phyloP scores from a whole-genome alignment of 2,329 filamentous ascomycete species.

The Ophiostoma novo-ulmi region DNA sequence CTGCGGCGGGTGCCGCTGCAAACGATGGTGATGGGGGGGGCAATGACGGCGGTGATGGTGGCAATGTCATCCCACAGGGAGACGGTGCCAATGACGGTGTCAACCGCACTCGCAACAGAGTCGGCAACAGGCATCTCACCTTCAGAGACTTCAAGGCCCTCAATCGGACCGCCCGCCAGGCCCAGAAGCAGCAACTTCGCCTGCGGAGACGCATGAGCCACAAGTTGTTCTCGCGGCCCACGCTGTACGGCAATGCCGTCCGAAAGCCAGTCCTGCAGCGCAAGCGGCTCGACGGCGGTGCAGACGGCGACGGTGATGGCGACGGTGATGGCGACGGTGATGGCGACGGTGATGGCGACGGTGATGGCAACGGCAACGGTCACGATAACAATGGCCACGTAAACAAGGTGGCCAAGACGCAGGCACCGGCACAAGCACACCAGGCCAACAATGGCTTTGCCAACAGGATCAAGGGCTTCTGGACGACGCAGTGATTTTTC shows the following conservation, averaged over 20 bases:
- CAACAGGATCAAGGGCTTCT: not conserved
- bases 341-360: too few species aligned
- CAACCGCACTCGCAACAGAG: not conserved
- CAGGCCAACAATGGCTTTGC: not conserved
- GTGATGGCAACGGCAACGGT: too few species aligned
- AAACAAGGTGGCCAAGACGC: not conserved
- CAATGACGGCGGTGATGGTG: too few species aligned
- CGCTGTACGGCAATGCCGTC: too few species aligned
- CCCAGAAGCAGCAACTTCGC: not conserved
- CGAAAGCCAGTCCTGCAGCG: not conserved
- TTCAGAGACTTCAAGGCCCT: too few species aligned
- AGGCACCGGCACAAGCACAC: not conserved
- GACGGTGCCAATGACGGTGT: too few species aligned
- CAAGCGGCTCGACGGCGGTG: not conserved
- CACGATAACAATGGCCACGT: not conserved
- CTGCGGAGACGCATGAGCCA: not conserved
- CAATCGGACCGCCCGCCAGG: not conserved
- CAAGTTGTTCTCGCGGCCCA: not conserved
- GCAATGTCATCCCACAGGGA: not conserved
- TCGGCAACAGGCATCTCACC: too few species aligned
- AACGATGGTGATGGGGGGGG: too few species aligned
- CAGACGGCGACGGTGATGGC: too few species aligned
- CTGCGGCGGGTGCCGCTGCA: not conserved
- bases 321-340: too few species aligned
- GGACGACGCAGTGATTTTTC: not conserved